Base-by-base conservation (phyloP, 495 filamentous ascomycete species). In the Penicillium longicatenatum region DNA sequence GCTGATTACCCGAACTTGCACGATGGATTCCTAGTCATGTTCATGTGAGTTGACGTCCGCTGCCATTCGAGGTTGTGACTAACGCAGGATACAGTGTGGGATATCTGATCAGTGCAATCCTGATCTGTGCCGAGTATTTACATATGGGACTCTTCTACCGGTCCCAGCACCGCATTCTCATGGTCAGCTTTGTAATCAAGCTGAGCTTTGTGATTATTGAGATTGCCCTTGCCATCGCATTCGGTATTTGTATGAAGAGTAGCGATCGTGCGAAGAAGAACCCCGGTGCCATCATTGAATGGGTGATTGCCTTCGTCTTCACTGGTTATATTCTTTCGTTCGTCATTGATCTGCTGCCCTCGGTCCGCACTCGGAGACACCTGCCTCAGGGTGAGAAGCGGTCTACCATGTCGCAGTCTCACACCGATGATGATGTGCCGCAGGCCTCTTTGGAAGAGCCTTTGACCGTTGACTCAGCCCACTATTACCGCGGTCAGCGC, bases 241-340 rank as follows among this genome's bases (percentile, higher is more conserved):
- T 89, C 60, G 78, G 77, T 4, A 63, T 76, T 4, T 59, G 61
- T 64, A 58, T 62, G 52, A 33, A 54, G 16, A 73, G 73, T 60
- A 75, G 67, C 26, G 73, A 72, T 39, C 67, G 53, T n/a, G 20
- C 49, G 1, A 57, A 74, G 51, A 76, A 80, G 57, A 83, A 89
- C 68, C 57, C 73, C 2, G 84, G 78, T 16, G 86, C 86, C 0
- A 75, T 88, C 16, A 67, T 90, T 30, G 89, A 91, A 72, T 97
- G 93, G 93, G 74, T 87, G 51, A 88, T 98, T 58, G 87, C 92
- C 21, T 86, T 98, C 62, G 78, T 97, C 59, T 98, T 96, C 75
- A 92, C 88, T 10, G 89, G 91, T 64, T 97, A 95, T 70, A 78
- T 96, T 42, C 82, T 96, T 47, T 92, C 89, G 39, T 98, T 96